Evolutionary conservation across 164 flowering plant species (phyloP).

Genomic region (Akebia trifoliata): DNA sequence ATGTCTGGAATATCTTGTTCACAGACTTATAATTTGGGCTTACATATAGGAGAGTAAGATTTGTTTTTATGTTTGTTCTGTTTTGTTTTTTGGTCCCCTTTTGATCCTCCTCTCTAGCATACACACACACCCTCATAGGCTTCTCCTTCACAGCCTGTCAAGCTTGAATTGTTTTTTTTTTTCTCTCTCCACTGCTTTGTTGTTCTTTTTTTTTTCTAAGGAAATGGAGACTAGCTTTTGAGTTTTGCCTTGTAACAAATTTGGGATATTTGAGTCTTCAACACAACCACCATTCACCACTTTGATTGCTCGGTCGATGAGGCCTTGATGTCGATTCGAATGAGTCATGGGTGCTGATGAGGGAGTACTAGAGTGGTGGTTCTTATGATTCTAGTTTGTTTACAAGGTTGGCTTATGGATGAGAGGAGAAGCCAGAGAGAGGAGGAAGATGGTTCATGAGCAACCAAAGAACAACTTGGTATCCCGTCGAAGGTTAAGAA

Average conservation of each 20-base stretch:
- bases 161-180: conserved; percentile 20
- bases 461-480: conserved; percentile 8
- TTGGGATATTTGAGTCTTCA: conserved; percentile 23
- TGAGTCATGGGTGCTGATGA: conserved; percentile 18
- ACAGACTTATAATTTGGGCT: conserved; percentile 31
- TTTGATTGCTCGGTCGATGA: conserved; percentile 31
- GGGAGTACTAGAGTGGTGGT: background rate
- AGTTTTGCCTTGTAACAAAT: conserved; percentile 6
- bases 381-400: background rate
- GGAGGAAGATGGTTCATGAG: conserved; percentile 31
- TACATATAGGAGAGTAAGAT: conserved; percentile 29
- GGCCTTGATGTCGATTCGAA: conserved; percentile 6
- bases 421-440: conserved; percentile 10
- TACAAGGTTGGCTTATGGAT: conserved; percentile 24
- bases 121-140: conserved; percentile 20
- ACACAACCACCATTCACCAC: conserved; percentile 17
- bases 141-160: conserved; percentile 56
- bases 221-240: conserved; percentile 17
- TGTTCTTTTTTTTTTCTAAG: conserved; percentile 37
- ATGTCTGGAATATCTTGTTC: conserved; percentile 57
- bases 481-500: conserved; percentile 26
- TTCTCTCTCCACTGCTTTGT: background rate
- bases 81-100: conserved; percentile 24
- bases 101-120: conserved; percentile 14
- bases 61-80: conserved; percentile 24